These are phyloP conservation scores for Knufia fluminis DNA, from an alignment of 2,329 filamentous ascomycete genomes.

Conservation along the genomic window DNA sequence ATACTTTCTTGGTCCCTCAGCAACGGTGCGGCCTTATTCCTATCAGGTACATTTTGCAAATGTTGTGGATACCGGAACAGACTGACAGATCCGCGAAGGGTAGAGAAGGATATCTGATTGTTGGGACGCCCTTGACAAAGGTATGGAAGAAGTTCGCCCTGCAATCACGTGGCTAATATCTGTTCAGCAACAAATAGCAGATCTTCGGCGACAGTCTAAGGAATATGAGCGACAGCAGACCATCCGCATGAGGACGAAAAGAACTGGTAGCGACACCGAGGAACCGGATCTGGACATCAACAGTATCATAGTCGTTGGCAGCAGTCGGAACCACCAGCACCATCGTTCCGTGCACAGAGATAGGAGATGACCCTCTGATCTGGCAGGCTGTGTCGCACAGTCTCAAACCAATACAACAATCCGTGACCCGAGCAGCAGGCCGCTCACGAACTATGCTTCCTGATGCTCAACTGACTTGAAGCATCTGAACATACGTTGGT, in stretches of 20 bases:
- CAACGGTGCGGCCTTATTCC: conserved; percentile 38
- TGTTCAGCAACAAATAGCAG: conserved; percentile 40
- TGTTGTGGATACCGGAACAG: background rate
- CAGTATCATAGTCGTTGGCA: conserved; percentile 16
- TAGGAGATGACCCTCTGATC: background rate
- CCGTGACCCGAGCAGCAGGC: too few relatives aligned
- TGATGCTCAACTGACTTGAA: background rate
- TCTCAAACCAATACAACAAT: background rate
- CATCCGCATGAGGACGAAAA: conserved; percentile 30
- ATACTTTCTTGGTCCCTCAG: conserved; percentile 39
- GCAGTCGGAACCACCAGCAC: conserved; percentile 11
- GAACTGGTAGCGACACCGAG: conserved; percentile 10
- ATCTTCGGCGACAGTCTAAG: conserved; percentile 37
- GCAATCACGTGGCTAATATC: conserved; percentile 10
- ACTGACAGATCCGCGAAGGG: conserved; percentile 28
- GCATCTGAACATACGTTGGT: too few relatives aligned
- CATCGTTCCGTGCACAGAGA: conserved; percentile 8
- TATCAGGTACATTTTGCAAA: conserved; percentile 32
- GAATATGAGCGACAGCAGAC: conserved; percentile 42
- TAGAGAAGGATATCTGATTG: conserved; percentile 41
- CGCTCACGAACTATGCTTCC: background rate
- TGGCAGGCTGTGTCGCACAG: background rate
- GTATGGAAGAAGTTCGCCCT: conserved; percentile 24
- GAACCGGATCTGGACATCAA: conserved; percentile 20
- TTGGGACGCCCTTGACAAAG: conserved; percentile 38